Evolutionary conservation across 169 alveolate genomes (phyloP), one percentile per base, ranked within the genome.

Genomic region (Plasmodium vinckei): DNA sequence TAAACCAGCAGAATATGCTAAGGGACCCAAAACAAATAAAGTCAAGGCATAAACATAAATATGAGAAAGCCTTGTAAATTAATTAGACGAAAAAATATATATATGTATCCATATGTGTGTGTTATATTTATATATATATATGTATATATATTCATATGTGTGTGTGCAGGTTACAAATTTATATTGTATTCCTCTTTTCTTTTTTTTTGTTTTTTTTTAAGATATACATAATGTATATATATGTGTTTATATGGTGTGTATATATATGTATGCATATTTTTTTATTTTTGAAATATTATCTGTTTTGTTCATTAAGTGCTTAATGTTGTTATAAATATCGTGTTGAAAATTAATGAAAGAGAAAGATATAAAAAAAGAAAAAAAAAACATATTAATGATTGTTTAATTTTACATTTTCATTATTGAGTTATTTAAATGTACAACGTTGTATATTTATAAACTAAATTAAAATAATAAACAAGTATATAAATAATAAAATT

Each of bases 11-110:
- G 47, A 53, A 9, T 39, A 46, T 60, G 3, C 17, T 12, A 13
- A 65, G 7, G 57, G 61, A 10, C 19, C 5, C 15, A 69, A 69
- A 63, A 23, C 79, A 69, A 69, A 47, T 49, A 69, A 69, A 25
- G 21, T 25, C 51, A 69, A 69, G 79, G 79, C 65, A 25, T 69
- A 23, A 69, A 15, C 17, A 5, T 44, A 15, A 42, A 33, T 65
- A 13, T 65, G 56, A 42, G 42, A 13, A 33, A 27, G 42, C 42
- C 7, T 33, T 33, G 42, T 33, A 51, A 49, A 51, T 51, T 51
- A 51, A 51, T 13, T 13, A 51, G 17, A 51, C 6, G 17, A 51
- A 51, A 51, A 13, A 0, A 51, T 1, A 51, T 6, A 51, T 13
- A 51, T 13, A 12, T 51, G 2, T 49, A 2, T 49, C 0, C 13